Conservation (phyloP, 2,329 filamentous ascomycete species). For the Ophiosphaerella herpotricha region DNA sequence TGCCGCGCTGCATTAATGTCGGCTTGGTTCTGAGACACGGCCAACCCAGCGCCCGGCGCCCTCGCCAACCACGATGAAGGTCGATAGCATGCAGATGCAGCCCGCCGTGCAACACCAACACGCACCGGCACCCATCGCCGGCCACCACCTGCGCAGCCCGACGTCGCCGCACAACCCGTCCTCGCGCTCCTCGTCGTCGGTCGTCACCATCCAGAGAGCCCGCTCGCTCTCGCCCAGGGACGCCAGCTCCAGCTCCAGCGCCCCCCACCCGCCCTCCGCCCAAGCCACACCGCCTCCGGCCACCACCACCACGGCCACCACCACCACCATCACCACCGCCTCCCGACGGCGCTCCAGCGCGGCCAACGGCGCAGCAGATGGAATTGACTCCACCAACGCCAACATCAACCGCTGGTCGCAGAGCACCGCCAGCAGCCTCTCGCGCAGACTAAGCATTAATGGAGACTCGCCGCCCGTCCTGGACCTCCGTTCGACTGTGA, state of each 20-base stretch:
- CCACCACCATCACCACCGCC: neutral
- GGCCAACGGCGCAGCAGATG: conserved; percentile 46
- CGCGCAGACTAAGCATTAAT: conserved; percentile 46
- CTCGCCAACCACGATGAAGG: conserved; percentile 1
- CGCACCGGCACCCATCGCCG: neutral
- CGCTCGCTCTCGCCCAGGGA: conserved; percentile 47
- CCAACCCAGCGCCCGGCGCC: neutral
- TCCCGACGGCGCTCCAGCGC: conserved; percentile 48
- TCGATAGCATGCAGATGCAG: neutral
- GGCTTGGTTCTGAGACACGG: conserved; percentile 5
- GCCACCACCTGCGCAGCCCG: conserved; percentile 20
- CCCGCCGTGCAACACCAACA: conserved; percentile 10
- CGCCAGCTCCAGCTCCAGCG: neutral
- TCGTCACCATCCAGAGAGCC: conserved; percentile 49
- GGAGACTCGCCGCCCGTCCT: conserved; percentile 29
- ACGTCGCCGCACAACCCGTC: conserved; percentile 46
- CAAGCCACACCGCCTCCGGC: conserved; percentile 32
- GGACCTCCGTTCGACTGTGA: conserved; percentile 36
- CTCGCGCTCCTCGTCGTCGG: conserved; percentile 51
- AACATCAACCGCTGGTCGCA: conserved; percentile 64
- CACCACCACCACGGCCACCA: too few relatives aligned
- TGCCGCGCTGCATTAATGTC: conserved; percentile 6
- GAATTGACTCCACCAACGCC: conserved; percentile 50
- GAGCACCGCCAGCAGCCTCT: conserved; percentile 57
- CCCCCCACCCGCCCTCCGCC: conserved; percentile 18